Evolutionary conservation across 148 eudicot species (phyloP), one percentile per base, ranked within the genome.

Genomic region (Arbutus unedo): DNA sequence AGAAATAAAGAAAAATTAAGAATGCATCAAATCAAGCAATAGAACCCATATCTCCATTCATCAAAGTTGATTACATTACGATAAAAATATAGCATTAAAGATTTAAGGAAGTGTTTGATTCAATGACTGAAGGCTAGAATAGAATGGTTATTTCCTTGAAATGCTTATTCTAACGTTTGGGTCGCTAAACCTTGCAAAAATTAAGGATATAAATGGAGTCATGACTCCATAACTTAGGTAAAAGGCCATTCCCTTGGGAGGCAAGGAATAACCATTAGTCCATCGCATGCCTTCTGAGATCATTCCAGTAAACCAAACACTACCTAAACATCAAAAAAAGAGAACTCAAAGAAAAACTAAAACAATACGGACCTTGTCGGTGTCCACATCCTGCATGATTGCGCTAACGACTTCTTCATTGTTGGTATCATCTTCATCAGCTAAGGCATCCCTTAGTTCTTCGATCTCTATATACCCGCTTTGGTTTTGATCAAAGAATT

Each of bases 381-480:
- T 93, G 76, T 93, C 97, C 11, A 93, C 97, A 73, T 93, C 95
- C 64, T 92, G 92, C 95, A 92, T 93, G 47, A 93, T 93, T 77
- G 95, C 97, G 74, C 74, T 90, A 68, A 90, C 82, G 67, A 93
- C 93, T 79, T 93, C 95, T 85, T 91, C 91, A 48, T 72, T 90
- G 72, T 86, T 87, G 56, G 85, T 72, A 44, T 89, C 90, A 81
- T 84, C 86, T 62, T 92, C 93, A n/a, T 92, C 93, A 68, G 82
- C 89, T 84, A 92, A 85, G 73, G 95, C 93, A 57, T 88, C 89
- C 51, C 92, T 85, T 49, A 93, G 88, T 85, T 93, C 97, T 83
- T 93, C 93, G 82, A 92, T 85, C 88, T 93, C 97, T 53, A 93
- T 93, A 81, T 85, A 93, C 23, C 97, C 92, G 78, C 90, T 93